A percentile compares a stretch with the other conserved stretches of the same genome.
phyloP scores from a whole-genome alignment of 2,329 filamentous ascomycete species.

The Periglandula ipomoeae region DNA sequence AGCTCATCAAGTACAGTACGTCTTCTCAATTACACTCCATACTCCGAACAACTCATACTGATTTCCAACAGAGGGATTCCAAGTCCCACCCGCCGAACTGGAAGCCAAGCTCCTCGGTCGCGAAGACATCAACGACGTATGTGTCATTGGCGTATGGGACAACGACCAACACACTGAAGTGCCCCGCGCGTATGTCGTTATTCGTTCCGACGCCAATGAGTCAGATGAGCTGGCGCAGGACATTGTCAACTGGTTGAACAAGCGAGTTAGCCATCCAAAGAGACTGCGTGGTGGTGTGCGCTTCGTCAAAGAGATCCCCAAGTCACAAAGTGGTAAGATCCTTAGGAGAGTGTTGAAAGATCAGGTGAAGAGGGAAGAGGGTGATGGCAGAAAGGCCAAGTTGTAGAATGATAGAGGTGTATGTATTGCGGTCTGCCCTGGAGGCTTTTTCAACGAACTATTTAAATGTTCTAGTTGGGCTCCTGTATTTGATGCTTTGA shows the following conservation, averaged over 20 bases:
- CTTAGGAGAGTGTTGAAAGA: slow-evolving; percentile 40
- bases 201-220: slow-evolving; percentile 25
- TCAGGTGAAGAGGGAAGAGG: slow-evolving; percentile 27
- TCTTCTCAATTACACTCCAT: neutral
- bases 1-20: slow-evolving; percentile 47
- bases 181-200: slow-evolving; percentile 40
- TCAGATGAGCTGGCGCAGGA: slow-evolving; percentile 24
- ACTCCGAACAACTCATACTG: slow-evolving; percentile 22
- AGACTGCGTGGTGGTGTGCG: slow-evolving; percentile 60
- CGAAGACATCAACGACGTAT: slow-evolving; percentile 45
- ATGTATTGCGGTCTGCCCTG: neutral
- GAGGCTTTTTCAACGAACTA: neutral
- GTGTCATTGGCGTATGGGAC: slow-evolving; percentile 54
- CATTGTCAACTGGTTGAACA: slow-evolving; percentile 33
- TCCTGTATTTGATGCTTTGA: no score
- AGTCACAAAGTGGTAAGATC: slow-evolving; percentile 51
- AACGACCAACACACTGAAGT: slow-evolving; percentile 55
- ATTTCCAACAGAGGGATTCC: slow-evolving; percentile 47
- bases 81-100: slow-evolving; percentile 61
- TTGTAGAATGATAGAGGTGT: slow-evolving; percentile 18
- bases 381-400: slow-evolving; percentile 22
- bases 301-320: slow-evolving; percentile 61
- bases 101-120: slow-evolving; percentile 38
- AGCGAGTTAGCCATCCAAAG: slow-evolving; percentile 57
- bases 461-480: no score